Evolutionary conservation across 2,329 filamentous ascomycete genomes (phyloP).

Genomic region (Nemania serpens): DNA sequence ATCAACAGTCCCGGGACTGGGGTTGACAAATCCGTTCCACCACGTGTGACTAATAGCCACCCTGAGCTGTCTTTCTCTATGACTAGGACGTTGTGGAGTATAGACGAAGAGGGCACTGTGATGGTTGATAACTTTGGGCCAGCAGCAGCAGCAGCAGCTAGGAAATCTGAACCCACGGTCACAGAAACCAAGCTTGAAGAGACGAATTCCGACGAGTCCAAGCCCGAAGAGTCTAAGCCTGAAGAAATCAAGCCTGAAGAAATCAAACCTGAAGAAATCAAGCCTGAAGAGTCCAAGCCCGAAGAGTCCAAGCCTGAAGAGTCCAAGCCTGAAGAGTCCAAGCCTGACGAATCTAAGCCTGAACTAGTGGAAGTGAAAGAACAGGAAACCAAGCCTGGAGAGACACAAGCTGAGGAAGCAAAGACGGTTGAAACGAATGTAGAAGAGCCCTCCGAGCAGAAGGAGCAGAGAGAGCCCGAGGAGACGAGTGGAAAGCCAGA

Average conservation of each 20-base stretch:
- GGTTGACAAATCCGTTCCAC: slow-evolving; percentile 35
- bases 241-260: slow-evolving; percentile 14
- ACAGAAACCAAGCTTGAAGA: slow-evolving; percentile 15
- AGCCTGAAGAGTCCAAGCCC: not conserved
- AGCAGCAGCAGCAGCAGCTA: slow-evolving; percentile 20
- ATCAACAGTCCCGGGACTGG: slow-evolving; percentile 46
- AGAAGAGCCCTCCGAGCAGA: not conserved
- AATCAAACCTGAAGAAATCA: slow-evolving; percentile 6
- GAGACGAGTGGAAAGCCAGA: slow-evolving; percentile 10
- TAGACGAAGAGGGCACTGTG: slow-evolving; percentile 56
- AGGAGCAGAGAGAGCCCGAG: not conserved
- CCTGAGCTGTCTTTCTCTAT: slow-evolving; percentile 53
- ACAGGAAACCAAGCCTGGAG: not conserved
- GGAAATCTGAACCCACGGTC: slow-evolving; percentile 18
- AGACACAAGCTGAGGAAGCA: slow-evolving; percentile 8
- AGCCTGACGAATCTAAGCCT: too few relatives aligned
- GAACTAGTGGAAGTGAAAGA: not conserved
- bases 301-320: not conserved
- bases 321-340: too few relatives aligned
- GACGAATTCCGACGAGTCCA: not conserved
- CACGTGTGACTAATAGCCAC: slow-evolving; percentile 40
- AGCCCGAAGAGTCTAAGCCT: slow-evolving; percentile 6
- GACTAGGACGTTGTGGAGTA: slow-evolving; percentile 56
- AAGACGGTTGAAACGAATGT: slow-evolving; percentile 12
- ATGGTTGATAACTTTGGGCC: slow-evolving; percentile 41